phyloP scores from a whole-genome alignment of 768 basidiomycete species.

The Neoboletus magnificus region DNA sequence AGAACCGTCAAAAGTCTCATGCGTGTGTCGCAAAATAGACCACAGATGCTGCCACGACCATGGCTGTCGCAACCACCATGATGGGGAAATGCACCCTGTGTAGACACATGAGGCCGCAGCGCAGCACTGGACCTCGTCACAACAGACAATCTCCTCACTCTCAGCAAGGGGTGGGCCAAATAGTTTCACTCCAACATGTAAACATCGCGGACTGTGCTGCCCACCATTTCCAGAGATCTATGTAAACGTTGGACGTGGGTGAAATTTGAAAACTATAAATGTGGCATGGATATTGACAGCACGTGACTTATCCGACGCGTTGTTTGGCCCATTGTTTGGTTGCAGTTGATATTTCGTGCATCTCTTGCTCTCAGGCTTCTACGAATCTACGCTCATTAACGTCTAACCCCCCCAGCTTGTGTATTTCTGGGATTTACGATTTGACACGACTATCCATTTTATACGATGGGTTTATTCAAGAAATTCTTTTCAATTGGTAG shows the following conservation, averaged over 20 bases:
- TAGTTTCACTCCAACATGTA: constrained; percentile 59
- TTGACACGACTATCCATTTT: constrained; percentile 20
- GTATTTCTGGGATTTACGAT: constrained; percentile 24
- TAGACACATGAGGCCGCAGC: constrained; percentile 1
- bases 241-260: not conserved
- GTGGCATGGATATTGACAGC: not conserved
- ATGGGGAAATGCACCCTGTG: constrained; percentile 50
- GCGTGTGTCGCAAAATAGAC: constrained; percentile 40
- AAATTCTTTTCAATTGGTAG: constrained; percentile 66
- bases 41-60: constrained; percentile 52
- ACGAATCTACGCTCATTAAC: constrained; percentile 27
- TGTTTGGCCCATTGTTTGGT: constrained; percentile 43
- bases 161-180: constrained; percentile 57
- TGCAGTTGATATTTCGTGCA: constrained; percentile 31
- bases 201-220: constrained; percentile 69
- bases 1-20: constrained; percentile 6
- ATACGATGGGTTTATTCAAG: constrained; percentile 64
- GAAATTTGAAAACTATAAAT: not conserved
- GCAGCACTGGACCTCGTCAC: constrained; percentile 42
- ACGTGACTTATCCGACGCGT: constrained; percentile 22
- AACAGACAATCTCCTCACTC: constrained; percentile 27
- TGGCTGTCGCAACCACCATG: constrained; percentile 45
- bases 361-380: not conserved
- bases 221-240: constrained; percentile 43
- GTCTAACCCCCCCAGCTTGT: constrained; percentile 23